Percentiles rank a stretch among this genome's conserved stretches.
Conservation (phyloP, 2,329 filamentous ascomycete species). For the Dendrostoma leiphaemia region DNA sequence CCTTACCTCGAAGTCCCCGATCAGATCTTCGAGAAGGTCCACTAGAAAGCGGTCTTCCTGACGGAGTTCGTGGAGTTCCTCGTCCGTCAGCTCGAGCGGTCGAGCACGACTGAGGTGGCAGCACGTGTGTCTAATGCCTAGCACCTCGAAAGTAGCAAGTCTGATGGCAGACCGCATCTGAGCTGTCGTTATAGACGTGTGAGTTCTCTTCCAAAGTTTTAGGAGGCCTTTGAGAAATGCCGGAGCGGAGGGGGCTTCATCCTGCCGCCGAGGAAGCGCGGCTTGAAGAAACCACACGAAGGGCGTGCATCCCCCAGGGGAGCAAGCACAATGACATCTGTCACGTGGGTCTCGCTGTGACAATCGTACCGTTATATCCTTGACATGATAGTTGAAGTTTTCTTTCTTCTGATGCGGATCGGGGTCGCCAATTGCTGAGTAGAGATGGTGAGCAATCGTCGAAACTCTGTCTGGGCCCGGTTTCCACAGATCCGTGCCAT, state of each 20-base stretch:
- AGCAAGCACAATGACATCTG: constrained; percentile 2
- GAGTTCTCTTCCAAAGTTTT: background rate
- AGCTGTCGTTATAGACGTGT: background rate
- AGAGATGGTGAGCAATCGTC: background rate
- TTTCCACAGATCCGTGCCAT: constrained; percentile 1
- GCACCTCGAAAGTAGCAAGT: background rate
- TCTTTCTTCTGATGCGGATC: too few species aligned
- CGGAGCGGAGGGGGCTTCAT: background rate
- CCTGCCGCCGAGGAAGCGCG: too few species aligned
- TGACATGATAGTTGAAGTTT: too few species aligned
- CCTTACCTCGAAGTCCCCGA: background rate
- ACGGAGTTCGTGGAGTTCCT: background rate
- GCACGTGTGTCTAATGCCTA: constrained; percentile 4
- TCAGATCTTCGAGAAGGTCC: background rate
- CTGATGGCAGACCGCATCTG: constrained; percentile 1
- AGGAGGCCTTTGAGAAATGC: background rate
- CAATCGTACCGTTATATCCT: background rate
- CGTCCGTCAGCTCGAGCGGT: background rate
- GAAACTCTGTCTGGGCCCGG: background rate
- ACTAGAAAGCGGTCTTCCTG: background rate
- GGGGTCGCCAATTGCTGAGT: background rate
- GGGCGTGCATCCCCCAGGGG: background rate
- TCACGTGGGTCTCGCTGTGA: background rate
- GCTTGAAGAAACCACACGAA: constrained; percentile 2
- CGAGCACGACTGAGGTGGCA: background rate